Conservation (phyloP, 1,284 basidiomycete species). For the Apiotrichum porosum region DNA sequence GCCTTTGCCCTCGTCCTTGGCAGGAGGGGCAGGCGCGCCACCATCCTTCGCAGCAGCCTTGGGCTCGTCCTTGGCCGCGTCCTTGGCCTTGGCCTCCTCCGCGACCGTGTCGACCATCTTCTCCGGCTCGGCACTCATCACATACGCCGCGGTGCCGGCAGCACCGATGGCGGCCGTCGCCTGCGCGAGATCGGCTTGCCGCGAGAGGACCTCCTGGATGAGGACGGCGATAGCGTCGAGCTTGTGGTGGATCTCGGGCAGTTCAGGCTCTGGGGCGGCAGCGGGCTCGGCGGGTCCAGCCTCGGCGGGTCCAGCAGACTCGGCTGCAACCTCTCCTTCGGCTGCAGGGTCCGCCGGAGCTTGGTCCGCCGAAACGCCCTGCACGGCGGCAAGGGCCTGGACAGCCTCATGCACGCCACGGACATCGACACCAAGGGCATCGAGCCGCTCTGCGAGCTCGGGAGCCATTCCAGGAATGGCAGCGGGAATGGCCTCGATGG, state of each 20-base stretch:
- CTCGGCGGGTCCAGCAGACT: too few species aligned
- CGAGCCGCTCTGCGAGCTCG: constrained; percentile 4
- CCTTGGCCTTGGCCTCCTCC: background rate
- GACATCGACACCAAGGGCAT: constrained; percentile 6
- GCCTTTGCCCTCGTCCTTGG: background rate
- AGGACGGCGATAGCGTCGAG: constrained; percentile 37
- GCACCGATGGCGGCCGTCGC: background rate
- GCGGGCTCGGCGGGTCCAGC: too few species aligned
- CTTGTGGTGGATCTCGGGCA: constrained; percentile 31
- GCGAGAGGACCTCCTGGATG: constrained; percentile 30
- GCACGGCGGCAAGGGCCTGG: background rate
- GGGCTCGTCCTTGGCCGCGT: constrained; percentile 18
- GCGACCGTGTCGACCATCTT: too few species aligned
- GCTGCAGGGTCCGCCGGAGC: constrained; percentile 17
- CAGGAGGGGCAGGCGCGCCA: background rate
- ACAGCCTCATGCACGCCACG: constrained; percentile 6
- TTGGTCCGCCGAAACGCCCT: constrained; percentile 3
- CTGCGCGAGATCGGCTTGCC: constrained; percentile 1
- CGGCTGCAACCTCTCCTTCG: constrained; percentile 14
- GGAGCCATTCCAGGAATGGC: background rate
- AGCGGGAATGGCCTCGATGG: background rate
- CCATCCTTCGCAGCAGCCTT: constrained; percentile 7
- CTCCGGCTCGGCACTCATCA: background rate
- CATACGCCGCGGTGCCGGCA: background rate
- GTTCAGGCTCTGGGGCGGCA: background rate